Base-by-base conservation (phyloP, 352 stramenopile genomes). In the Phytophthora macrochlamydospora region DNA sequence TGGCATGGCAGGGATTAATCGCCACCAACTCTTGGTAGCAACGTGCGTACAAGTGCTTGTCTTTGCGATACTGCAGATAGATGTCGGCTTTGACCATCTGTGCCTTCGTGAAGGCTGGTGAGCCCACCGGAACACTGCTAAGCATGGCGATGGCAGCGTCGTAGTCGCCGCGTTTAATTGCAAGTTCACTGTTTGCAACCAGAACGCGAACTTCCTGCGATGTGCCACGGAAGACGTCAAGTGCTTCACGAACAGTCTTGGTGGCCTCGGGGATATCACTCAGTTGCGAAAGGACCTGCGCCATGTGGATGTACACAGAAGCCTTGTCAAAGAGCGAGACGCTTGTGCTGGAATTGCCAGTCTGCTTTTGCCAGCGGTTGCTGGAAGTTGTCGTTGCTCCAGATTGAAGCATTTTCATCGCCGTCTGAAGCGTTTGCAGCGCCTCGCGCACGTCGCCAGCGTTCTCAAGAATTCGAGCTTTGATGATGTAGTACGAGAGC, bases 51-150 rank as follows among this genome's bases (percentile, higher is more conserved):
- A 85, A 67, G 29, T 88, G 62, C 60, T 97, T 98, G 75, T 98
- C 93, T 45, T 97, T 96, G 51, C 87, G 80, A 61, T 98, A 87
- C 54, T 87, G 87, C 24, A 98, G 76, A 58, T 95, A 98, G 52
- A 98, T 98, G 53, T 97, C 89, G 13, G 95, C 95, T 64, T 98
- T 98, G 56, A 97, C 78, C 68, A 97, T 93, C 67, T 98, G 91
- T 7, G 90, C 91, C 62, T 90, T 93, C 4, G 76, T 68, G 63
- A 96, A 98, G 2, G 86, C 81, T 4, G 90, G 86, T 18, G 86
- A 97, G 6, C 73, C 76, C 1, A 79, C 57, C 4, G 84, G 83
- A 2, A 98, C 92, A 50, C 81, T 89, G 59, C 87, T 93, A 3
- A 98, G 85, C 76, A 98, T 94, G 14, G 78, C 74, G 42, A 98